These are phyloP conservation scores for Dysphania ambrosioides DNA, from an alignment of 148 eudicot species.

Conservation along the genomic window DNA sequence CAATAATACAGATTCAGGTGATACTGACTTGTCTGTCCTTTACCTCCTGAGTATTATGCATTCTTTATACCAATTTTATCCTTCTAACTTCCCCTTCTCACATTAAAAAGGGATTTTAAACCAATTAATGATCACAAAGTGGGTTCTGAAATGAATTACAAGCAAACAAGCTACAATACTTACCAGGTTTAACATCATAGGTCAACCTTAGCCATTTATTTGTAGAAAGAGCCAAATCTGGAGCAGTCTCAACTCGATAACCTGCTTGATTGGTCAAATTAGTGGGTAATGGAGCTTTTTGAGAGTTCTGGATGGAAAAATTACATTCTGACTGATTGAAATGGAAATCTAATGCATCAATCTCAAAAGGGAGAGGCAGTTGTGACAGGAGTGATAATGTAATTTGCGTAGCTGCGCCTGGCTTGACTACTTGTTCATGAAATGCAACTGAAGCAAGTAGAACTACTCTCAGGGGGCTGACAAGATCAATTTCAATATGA, in stretches of 20 bases:
- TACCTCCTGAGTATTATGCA: not conserved
- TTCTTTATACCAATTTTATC: not conserved
- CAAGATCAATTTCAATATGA: conserved; percentile 90
- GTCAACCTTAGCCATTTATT: conserved; percentile 91
- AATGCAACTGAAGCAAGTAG: conserved; percentile 92
- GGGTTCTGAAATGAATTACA: not conserved
- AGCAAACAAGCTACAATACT: conserved; percentile 19
- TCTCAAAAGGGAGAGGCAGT: conserved; percentile 63
- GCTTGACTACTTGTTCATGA: conserved; percentile 90
- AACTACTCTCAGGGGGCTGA: conserved; percentile 84
- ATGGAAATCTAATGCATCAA: conserved; percentile 84
- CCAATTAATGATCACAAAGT: not conserved
- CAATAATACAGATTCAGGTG: not conserved
- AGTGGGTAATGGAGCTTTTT: conserved; percentile 43
- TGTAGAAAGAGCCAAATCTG: conserved; percentile 51
- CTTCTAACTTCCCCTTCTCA: not conserved
- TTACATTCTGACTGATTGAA: conserved; percentile 89
- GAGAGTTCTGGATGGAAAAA: conserved; percentile 60
- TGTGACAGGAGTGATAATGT: conserved; percentile 81
- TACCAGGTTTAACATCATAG: conserved; percentile 81
- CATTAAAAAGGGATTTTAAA: not conserved
- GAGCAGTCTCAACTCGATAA: conserved; percentile 65
- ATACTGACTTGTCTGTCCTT: too few relatives aligned
- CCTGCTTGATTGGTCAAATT: conserved; percentile 39
- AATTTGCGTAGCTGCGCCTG: conserved; percentile 52